A percentile compares a stretch with the other conserved stretches of the same genome.
These are phyloP conservation scores for Strobilomyces echinocephalus DNA, from an alignment of 768 basidiomycete species.

Conservation along the genomic window DNA sequence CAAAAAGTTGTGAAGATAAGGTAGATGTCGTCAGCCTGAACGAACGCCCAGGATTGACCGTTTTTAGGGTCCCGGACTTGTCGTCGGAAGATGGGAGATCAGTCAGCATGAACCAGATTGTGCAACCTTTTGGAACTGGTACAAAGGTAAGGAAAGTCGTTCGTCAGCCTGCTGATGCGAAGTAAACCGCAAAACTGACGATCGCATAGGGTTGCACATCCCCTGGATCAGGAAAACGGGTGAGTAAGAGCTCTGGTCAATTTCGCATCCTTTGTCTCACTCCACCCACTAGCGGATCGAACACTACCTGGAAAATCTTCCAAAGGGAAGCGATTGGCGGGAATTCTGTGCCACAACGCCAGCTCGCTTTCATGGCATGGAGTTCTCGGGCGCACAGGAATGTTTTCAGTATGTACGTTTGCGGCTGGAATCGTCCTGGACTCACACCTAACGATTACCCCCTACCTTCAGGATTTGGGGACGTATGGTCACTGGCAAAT, in stretches of 20 bases:
- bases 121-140: slow-evolving; percentile 22
- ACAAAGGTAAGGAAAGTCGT: slow-evolving; percentile 27
- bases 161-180: too few species aligned
- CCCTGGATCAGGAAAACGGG: too few species aligned
- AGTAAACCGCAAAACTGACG: neutral
- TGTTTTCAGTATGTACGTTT: too few species aligned
- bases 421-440: slow-evolving; percentile 17
- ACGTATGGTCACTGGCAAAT: slow-evolving; percentile 12
- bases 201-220: slow-evolving; percentile 18
- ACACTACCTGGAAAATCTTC: slow-evolving; percentile 28
- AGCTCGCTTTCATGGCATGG: too few species aligned
- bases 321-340: slow-evolving; percentile 5
- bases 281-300: slow-evolving; percentile 21
- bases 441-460: slow-evolving; percentile 14
- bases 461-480: slow-evolving; percentile 10
- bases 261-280: neutral
- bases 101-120: slow-evolving; percentile 26
- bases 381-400: too few species aligned
- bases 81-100: too few species aligned
- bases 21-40: too few species aligned
- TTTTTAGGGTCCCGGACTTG: neutral
- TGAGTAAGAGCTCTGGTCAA: neutral
- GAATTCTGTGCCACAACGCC: too few species aligned
- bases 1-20: too few species aligned
- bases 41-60: too few species aligned